These are phyloP conservation scores for Solanum hybrid DNA, from an alignment of 305 asterid genomes.

Conservation along the genomic window DNA sequence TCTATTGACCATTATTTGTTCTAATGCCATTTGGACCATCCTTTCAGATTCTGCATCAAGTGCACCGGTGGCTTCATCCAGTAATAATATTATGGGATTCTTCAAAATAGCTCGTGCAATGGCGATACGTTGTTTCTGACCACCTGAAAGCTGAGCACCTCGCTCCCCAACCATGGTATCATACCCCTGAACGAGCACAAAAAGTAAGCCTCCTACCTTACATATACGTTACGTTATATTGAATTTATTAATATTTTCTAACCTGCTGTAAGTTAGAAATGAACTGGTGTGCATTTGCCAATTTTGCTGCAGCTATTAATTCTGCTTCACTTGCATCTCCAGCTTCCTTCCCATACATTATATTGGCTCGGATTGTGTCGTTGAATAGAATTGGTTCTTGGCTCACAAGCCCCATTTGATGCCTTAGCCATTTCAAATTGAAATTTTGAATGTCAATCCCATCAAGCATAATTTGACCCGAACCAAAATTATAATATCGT, in stretches of 20 bases:
- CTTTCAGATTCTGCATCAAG: constrained; percentile 7
- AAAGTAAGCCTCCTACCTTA: background rate
- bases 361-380: constrained; percentile 55
- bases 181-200: background rate
- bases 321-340: constrained; percentile 46
- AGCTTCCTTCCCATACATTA: constrained; percentile 48
- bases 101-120: constrained; percentile 5
- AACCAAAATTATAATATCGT: constrained; percentile 45
- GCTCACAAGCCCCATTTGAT: constrained; percentile 68
- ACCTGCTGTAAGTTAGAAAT: constrained; percentile 59
- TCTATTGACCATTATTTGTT: background rate
- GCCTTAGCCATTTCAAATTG: constrained; percentile 61
- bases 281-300: constrained; percentile 64
- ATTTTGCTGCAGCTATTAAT: constrained; percentile 43
- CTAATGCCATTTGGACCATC: background rate
- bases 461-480: constrained; percentile 45
- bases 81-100: background rate
- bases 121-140: constrained; percentile 9
- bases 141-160: constrained; percentile 8
- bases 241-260: background rate
- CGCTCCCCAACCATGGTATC: constrained; percentile 4
- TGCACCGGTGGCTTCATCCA: constrained; percentile 7
- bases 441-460: constrained; percentile 42
- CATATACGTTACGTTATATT: background rate
- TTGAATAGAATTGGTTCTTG: constrained; percentile 58